These are phyloP conservation scores for Apiospora sp. DNA, from an alignment of 2,329 filamentous ascomycete species.

Conservation along the genomic window DNA sequence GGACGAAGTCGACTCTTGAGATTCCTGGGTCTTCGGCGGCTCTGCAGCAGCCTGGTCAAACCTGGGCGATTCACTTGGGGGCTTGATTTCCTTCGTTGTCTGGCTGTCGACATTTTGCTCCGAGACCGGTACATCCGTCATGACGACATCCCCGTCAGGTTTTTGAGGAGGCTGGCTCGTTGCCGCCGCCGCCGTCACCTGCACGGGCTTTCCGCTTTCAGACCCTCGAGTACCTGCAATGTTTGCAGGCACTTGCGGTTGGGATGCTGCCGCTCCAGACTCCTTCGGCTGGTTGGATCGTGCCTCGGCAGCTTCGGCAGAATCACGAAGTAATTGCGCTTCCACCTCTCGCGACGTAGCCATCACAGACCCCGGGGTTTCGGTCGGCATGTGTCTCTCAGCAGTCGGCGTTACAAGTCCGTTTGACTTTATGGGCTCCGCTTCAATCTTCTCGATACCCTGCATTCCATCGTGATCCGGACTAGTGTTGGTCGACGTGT, in stretches of 20 bases:
- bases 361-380: conserved; percentile 27
- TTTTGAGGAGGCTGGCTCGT: not conserved
- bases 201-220: not conserved
- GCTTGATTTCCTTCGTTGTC: not conserved
- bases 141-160: conserved; percentile 8
- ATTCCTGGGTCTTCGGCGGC: not conserved
- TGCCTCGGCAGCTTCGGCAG: conserved; percentile 23
- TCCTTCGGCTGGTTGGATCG: not conserved
- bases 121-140: not conserved
- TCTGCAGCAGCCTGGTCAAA: not conserved
- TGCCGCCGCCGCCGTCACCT: not conserved
- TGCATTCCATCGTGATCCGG: conserved; percentile 72
- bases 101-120: not conserved
- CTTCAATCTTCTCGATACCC: conserved; percentile 57
- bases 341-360: conserved; percentile 28
- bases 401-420: conserved; percentile 25
- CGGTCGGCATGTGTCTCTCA: conserved; percentile 11
- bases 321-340: conserved; percentile 28
- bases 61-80: not conserved
- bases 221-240: not conserved
- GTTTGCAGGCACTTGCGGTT: not conserved
- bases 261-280: not conserved
- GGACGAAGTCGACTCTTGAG: not conserved
- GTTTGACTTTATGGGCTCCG: conserved; percentile 27
- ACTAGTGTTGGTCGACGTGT: conserved; percentile 77